Base-by-base conservation (phyloP, 176 grass and related monocot genomes). In the Puccinellia tenuiflora region DNA sequence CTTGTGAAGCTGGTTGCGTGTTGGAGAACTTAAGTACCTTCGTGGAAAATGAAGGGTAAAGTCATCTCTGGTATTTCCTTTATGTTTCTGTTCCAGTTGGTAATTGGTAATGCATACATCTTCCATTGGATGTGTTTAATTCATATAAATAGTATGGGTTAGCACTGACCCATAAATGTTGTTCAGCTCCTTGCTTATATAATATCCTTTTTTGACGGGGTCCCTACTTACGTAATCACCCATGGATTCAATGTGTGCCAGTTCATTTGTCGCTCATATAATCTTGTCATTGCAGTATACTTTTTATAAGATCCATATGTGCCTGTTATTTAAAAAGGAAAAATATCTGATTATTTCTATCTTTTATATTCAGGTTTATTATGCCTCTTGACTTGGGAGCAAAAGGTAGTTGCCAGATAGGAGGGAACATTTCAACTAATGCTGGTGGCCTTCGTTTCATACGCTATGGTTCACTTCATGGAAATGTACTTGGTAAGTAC, bases 381-480 rank as follows among this genome's bases (percentile, higher is more conserved):
- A 93, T 98, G 92, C 96, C 96, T 39, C 92, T 98, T 88, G 96
- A 98, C 76, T 86, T 98, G 85, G 96, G 96, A 37, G 96, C 92
- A 68, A 95, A 98, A 92, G 92, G 96, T 75, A 98, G 96, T 73
- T 98, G 96, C 77, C 95, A 98, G 47, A 98, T 98, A 68, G 96
- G 96, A 56, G 96, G 92, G 46, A 98, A 98, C 83, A 40, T 98
- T 88, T 98, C 95, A 81, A 98, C 92, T 78, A 98, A 95, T 88
- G 96, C 96, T 15, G 92, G 96, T 82, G 96, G 96, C 40, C 78
- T 98, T 46, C 92, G 92, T 76, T 95, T 98, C 55, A 88, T 95
- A 86, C 92, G 92, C 59, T 98, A 95, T 80, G 96, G 96, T 68
- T 98, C 96, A 66, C 92, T 98, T 93, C 96, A 98, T 83, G 92